A percentile compares a stretch with the other conserved stretches of the same genome.
Evolutionary conservation across 805 yeast species (phyloP).

Genomic region (Kregervanrija delftensis): DNA sequence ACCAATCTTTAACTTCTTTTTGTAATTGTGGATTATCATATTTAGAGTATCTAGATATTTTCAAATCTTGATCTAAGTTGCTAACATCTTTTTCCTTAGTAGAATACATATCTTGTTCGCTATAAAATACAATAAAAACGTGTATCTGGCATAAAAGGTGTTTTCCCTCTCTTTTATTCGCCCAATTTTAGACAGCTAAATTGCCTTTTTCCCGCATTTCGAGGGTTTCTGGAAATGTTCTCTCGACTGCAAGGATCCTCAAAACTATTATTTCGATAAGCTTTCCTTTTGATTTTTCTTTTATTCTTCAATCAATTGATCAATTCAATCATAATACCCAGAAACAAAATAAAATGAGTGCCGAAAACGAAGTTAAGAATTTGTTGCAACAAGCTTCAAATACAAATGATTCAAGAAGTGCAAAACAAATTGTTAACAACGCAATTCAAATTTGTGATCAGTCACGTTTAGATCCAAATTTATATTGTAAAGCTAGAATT

Average conservation of each 20-base stretch:
- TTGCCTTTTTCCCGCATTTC: too few relatives aligned
- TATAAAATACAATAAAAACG: too few relatives aligned
- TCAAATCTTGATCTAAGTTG: conserved; percentile 59
- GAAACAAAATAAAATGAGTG: not conserved
- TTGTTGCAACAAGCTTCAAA: conserved; percentile 15
- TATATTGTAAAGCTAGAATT: conserved; percentile 27
- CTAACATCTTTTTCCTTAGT: conserved; percentile 23
- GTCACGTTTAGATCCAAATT: conserved; percentile 21
- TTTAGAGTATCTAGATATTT: conserved; percentile 42
- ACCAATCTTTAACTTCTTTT: conserved; percentile 43
- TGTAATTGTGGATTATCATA: conserved; percentile 33
- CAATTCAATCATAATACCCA: not conserved
- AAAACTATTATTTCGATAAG: too few relatives aligned
- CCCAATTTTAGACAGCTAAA: too few relatives aligned
- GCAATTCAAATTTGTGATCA: conserved; percentile 17
- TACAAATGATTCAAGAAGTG: conserved; percentile 8
- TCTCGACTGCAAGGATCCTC: too few relatives aligned
- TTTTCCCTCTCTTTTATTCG: too few relatives aligned
- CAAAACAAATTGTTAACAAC: conserved; percentile 12
- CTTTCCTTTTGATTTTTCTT: too few relatives aligned
- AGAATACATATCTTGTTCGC: too few relatives aligned
- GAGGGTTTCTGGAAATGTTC: too few relatives aligned
- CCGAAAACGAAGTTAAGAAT: conserved; percentile 14
- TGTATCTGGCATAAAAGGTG: too few relatives aligned
- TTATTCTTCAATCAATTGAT: not conserved